phyloP scores from a whole-genome alignment of 768 basidiomycete species.

The Clavaria fumosa region DNA sequence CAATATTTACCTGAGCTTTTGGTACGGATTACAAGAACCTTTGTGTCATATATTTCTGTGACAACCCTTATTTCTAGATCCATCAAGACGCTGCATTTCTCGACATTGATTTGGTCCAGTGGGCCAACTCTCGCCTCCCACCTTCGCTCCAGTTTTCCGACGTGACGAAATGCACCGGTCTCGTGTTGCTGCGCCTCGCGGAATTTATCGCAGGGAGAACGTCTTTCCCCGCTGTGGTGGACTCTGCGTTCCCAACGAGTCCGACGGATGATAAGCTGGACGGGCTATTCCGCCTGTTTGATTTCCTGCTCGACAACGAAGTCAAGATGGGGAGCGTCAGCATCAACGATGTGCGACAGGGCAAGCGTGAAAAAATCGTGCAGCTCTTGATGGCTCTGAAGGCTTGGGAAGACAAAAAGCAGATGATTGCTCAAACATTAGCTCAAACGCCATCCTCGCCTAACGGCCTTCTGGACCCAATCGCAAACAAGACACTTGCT shows the following conservation, averaged over 20 bases:
- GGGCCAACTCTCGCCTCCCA: constrained; percentile 83
- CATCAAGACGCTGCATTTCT: constrained; percentile 15
- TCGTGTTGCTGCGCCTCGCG: constrained; percentile 71
- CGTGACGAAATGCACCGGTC: constrained; percentile 39
- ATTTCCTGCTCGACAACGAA: constrained; percentile 84
- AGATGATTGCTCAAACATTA: constrained; percentile 26
- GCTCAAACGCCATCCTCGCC: too few species aligned
- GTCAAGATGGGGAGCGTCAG: constrained; percentile 84
- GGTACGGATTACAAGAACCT: too few species aligned
- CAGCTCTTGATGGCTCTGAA: constrained; percentile 67
- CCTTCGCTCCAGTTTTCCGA: constrained; percentile 40
- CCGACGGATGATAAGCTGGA: constrained; percentile 68
- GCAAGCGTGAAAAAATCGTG: constrained; percentile 66
- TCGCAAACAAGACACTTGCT: too few species aligned
- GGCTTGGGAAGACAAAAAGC: constrained; percentile 67
- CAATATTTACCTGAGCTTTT: too few species aligned
- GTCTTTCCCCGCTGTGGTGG: constrained; percentile 55
- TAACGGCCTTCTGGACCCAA: too few species aligned
- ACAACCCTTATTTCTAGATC: constrained; percentile 4
- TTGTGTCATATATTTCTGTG: constrained; percentile 1
- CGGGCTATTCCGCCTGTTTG: constrained; percentile 79
- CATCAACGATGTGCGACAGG: constrained; percentile 83
- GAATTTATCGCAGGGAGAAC: constrained; percentile 62
- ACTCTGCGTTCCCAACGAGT: constrained; percentile 59
- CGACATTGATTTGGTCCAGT: constrained; percentile 53